Evolutionary conservation across 2,329 filamentous ascomycete species (phyloP).

Genomic region (Scytalidium lignicola): DNA sequence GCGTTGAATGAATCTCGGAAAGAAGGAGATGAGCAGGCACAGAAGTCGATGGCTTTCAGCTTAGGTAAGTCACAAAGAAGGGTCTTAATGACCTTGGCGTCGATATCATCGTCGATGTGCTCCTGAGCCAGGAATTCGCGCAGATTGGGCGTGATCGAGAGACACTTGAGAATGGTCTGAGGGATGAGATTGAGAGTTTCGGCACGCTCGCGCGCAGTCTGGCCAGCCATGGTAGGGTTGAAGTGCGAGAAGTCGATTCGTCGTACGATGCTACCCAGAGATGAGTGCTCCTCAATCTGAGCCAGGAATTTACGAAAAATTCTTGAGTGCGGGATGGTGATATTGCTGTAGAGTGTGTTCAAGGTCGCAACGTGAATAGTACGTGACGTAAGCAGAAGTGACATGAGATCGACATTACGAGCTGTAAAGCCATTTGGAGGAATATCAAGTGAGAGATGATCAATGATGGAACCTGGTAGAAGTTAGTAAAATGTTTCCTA

Average conservation of each 20-base stretch:
- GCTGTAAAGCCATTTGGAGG: constrained; percentile 70
- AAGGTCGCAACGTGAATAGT: constrained; percentile 68
- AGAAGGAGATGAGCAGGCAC: constrained; percentile 62
- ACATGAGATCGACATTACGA: constrained; percentile 73
- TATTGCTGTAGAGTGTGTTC: constrained; percentile 69
- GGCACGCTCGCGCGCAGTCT: constrained; percentile 67
- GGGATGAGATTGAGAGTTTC: constrained; percentile 73
- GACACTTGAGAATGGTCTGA: constrained; percentile 65
- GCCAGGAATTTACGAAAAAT: constrained; percentile 78
- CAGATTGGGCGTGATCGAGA: constrained; percentile 67
- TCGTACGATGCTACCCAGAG: constrained; percentile 69
- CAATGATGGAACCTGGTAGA: constrained; percentile 63
- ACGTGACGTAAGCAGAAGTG: constrained; percentile 70
- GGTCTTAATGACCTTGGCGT: constrained; percentile 62
- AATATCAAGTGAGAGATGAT: constrained; percentile 67
- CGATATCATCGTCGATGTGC: constrained; percentile 72
- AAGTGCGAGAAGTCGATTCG: constrained; percentile 83
- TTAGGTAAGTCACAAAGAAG: constrained; percentile 62
- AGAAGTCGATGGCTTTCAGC: constrained; percentile 69
- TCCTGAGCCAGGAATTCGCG: constrained; percentile 78
- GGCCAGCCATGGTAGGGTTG: constrained; percentile 72
- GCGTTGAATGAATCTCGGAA: constrained; percentile 64
- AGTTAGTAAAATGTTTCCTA: constrained; percentile 9
- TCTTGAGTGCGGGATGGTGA: constrained; percentile 76
- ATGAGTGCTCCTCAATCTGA: constrained; percentile 61